Evolutionary conservation across 1,284 basidiomycete species (phyloP), one percentile per base, ranked within the genome.

Genomic region (Meripilus lineatus): DNA sequence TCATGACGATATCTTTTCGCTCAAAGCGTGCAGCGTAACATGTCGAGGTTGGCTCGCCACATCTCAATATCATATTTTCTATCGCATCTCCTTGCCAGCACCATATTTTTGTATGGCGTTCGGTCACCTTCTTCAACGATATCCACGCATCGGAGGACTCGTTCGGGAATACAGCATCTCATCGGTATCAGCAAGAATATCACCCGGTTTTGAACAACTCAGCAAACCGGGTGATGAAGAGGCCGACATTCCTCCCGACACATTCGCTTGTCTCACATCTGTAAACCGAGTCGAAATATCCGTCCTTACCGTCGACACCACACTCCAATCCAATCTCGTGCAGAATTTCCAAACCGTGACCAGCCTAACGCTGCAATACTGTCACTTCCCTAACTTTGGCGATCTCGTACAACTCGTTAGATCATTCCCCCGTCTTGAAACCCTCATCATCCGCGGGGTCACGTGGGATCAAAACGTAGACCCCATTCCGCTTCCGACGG

Each of bases 11-110:
- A 44, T 35, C 5, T 25, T 40, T 3, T 43, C 62, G 8, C 59
- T 71, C 30, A 50, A 46, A 34, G 48, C 60, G 1, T 69, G 66
- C 50, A 59, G 59, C 38, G 56, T 66, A 17, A 61, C 64, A 17
- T 67, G 58, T 51, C 63, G 61, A 32, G 44, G 57, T 5, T 70
- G 66, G 66, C 50, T 62, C n/a, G 58, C 62, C 5, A 52, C 65
- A 5, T 51, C 65, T 17, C 64, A 63, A 10, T 63, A 57, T 44
- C 65, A 69, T 50, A 58, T 69, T 40, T 69, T 67, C 50, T 50
- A 54, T 20, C 48, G 51, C 18, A 48, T 67, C 34, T 25, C 36
- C 23, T 44, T 64, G 18, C 45, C 53, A 24, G 53, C 53, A 30
- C 45, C 47, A 3, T 13, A 38, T 20, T 46, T 48, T 24, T 45